A percentile compares a stretch with the other conserved stretches of the same genome.
Evolutionary conservation across 306 rosid genomes (phyloP).

Genomic region (Rosa rugosa): DNA sequence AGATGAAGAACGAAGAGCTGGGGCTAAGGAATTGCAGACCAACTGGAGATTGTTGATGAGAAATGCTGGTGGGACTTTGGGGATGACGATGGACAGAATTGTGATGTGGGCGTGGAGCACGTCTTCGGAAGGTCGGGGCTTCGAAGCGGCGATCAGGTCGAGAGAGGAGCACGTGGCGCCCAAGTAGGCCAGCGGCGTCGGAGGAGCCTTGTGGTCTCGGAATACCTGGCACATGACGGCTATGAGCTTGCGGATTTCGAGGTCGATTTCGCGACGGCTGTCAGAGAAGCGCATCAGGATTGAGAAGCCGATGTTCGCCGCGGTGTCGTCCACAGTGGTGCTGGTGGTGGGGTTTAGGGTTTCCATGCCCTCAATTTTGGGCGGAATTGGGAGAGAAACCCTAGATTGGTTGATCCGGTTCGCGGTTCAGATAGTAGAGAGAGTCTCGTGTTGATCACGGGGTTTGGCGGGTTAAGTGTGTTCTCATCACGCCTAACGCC

Average conservation of each 20-base stretch:
- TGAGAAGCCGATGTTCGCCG: neutral
- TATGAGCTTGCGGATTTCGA: neutral
- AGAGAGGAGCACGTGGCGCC: neutral
- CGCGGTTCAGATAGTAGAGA: too few species aligned
- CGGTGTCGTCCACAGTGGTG: neutral
- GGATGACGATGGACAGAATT: neutral
- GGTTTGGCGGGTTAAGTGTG: too few species aligned
- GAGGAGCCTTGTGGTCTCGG: neutral
- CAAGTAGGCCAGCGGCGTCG: neutral
- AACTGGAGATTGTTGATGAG: neutral
- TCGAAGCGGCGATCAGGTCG: neutral
- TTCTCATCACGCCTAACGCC: too few species aligned
- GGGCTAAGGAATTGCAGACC: neutral
- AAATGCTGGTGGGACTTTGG: neutral
- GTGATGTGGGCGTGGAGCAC: neutral
- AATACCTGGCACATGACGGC: neutral
- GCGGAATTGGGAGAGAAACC: neutral
- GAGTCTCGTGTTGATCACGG: too few species aligned
- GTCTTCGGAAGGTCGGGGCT: neutral
- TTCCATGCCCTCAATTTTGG: neutral
- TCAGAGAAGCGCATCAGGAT: neutral
- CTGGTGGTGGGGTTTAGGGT: neutral
- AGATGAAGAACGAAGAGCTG: neutral
- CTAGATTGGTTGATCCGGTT: neutral
- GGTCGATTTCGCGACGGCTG: neutral